Evolutionary conservation across 2,329 filamentous ascomycete genomes (phyloP), one percentile per base, ranked within the genome.

Genomic region (Diaporthe vaccinii): DNA sequence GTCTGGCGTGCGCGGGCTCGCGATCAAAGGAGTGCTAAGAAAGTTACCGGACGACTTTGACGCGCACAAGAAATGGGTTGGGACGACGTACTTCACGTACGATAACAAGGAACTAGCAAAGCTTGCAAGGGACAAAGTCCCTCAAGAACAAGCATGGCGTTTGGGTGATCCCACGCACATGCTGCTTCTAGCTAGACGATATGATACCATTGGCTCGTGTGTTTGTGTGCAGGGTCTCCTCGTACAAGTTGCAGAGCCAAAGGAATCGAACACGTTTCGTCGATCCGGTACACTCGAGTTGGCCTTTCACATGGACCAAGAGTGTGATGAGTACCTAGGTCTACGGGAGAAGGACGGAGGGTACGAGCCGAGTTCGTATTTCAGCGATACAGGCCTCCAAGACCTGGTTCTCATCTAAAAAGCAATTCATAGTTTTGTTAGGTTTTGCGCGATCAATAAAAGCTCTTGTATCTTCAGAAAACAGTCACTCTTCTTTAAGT

Each of bases 1-100:
- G n/a, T 68, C 65, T 14, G 49, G 31, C n/a, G 65, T 68, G 31
- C 31, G 46, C 15, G 65, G 65, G 31, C 65, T 68, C 15, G 46
- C 44, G 2, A 20, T 68, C 14, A 68, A 6, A 20, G 65, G 65
- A 22, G 46, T 9, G 14, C 28, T 68, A 14, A 68, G 65, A 7
- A 39, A 22, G 7, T 20, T 53, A 20, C 4, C 8, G 6, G 14
- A 6, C 4, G n/a, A 25, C 34, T 53, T 39, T 12, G 49, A 39
- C 2, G 12, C 22, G 7, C 31, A 9, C n/a, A 15, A 34, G 22
- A 14, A 53, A 25, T 68, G 46, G 65, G 4, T 53, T 17, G 2
- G 2, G 9, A 14, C 34, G 22, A 20, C 12, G 22, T 6, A 6
- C 2, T 25, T 14, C 1, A 53, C 5, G 7, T 53, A 17, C 15